Evolutionary conservation across 257 asterid species (phyloP).

Genomic region (Petunia axillaris): DNA sequence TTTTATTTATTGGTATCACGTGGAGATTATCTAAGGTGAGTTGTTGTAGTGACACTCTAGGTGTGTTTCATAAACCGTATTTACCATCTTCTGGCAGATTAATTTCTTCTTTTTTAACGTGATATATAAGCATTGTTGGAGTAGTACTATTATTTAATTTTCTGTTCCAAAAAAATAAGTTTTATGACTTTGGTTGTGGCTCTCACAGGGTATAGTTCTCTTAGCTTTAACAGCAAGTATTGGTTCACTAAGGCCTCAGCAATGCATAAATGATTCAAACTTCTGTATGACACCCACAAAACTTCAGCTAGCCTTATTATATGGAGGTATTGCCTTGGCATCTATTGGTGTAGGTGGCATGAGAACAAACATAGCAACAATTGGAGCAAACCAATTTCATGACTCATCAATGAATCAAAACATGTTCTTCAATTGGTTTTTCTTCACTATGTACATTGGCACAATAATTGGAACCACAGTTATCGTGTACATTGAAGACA

Average conservation of each 20-base stretch:
- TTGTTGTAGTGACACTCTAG: no score
- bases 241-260: slow-evolving; percentile 31
- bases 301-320: slow-evolving; percentile 25
- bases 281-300: slow-evolving; percentile 5
- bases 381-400: slow-evolving; percentile 34
- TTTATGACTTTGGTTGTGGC: no score
- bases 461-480: slow-evolving; percentile 23
- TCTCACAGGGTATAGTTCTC: slow-evolving; percentile 31
- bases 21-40: no score
- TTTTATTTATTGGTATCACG: no score
- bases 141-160: no score
- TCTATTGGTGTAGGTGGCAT: slow-evolving; percentile 28
- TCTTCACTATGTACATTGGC: slow-evolving; percentile 23
- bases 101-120: no score
- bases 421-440: slow-evolving; percentile 37
- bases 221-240: slow-evolving; percentile 23
- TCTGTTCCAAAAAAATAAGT: no score
- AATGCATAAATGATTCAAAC: background rate
- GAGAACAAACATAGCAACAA: slow-evolving; percentile 29
- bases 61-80: no score
- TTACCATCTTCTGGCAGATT: no score
- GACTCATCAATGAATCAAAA: slow-evolving; percentile 29
- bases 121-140: no score
- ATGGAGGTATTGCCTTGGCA: slow-evolving; percentile 26
- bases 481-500: slow-evolving; percentile 35